Evolutionary conservation across 177 flowering plant genomes (phyloP), one percentile per base, ranked within the genome.

Genomic region (Telopea speciosissima): DNA sequence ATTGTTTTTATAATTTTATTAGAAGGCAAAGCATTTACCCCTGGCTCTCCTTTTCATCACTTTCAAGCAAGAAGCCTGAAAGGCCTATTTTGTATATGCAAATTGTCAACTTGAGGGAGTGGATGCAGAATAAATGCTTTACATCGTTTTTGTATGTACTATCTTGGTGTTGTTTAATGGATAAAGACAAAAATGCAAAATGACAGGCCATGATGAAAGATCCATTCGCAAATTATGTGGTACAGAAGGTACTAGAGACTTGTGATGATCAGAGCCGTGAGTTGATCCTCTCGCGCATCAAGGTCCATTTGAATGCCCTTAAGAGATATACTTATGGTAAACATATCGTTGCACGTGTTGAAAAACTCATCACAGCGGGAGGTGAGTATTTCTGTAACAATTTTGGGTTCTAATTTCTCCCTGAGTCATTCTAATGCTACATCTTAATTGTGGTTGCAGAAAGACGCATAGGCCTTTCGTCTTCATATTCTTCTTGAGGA

Each of bases 181-280:
- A 44, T 54, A 21, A 19, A 44, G 24, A 61, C 12, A 40, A 28
- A 28, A 65, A 31, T 67, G 68, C 36, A 68, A 70, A 71, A 63
- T 44, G 68, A 77, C 88, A 92, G 97, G 92, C 86, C n/a, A 92
- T 92, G 97, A 92, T 92, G 96, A 90, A 90, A 81, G 93, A 92
- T 79, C 92, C 85, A 23, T 92, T 85, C 79, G 97, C 91, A 49
- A 92, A 92, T 80, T 90, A 92, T 72, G 97, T 92, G 16, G 97
- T 92, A 67, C 96, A 90, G 79, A 92, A 90, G 79, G 90, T 92
- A 68, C 83, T 92, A 24, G 96, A 92, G 80, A 90, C 88, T 21
- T 92, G 96, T 66, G 86, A 88, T 72, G 90, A 90, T 69, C 86
- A 82, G 70, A 88, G 83, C 69, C 91, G 87, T 9, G 91, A 84